phyloP scores from a whole-genome alignment of 2,329 filamentous ascomycete species.

The Phoma sp. region DNA sequence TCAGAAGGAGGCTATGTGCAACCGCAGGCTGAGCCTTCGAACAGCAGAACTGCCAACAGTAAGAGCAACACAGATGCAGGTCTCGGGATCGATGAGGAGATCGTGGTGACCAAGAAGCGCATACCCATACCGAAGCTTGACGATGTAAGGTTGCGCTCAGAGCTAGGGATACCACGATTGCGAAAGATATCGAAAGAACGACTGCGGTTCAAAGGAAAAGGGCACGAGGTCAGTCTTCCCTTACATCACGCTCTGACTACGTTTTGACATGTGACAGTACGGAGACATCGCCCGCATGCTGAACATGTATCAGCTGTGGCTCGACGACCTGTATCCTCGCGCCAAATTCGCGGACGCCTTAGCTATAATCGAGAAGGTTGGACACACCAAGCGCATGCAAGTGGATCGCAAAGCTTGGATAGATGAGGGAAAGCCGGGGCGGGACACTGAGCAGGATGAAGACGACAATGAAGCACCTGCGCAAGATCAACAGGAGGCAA shows the following conservation, averaged over 20 bases:
- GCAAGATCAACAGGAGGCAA: slow-evolving; percentile 13
- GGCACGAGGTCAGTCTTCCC: slow-evolving; percentile 72
- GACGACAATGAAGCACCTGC: slow-evolving; percentile 26
- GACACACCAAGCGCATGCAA: slow-evolving; percentile 81
- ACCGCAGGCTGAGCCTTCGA: slow-evolving; percentile 16
- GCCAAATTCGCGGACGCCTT: slow-evolving; percentile 92
- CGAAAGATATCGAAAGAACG: slow-evolving; percentile 71
- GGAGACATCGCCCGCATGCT: slow-evolving; percentile 82
- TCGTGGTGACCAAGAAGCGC: slow-evolving; percentile 79
- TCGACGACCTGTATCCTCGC: slow-evolving; percentile 93
- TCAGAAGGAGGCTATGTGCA: slow-evolving; percentile 53
- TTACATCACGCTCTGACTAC: neutral
- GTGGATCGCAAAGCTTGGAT: slow-evolving; percentile 83
- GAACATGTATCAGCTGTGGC: slow-evolving; percentile 93
- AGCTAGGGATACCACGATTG: slow-evolving; percentile 82
- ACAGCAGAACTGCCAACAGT: slow-evolving; percentile 26
- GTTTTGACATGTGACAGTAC: slow-evolving; percentile 63
- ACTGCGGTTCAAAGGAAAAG: slow-evolving; percentile 87
- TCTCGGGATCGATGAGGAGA: slow-evolving; percentile 84
- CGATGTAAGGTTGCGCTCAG: slow-evolving; percentile 79
- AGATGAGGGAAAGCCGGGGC: slow-evolving; percentile 70
- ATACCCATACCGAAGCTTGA: slow-evolving; percentile 86
- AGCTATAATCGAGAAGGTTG: slow-evolving; percentile 88
- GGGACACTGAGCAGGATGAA: slow-evolving; percentile 32
- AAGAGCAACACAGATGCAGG: slow-evolving; percentile 54